These are phyloP conservation scores for Fereydounia khargensis DNA, from an alignment of 1,284 basidiomycete genomes.

Conservation along the genomic window DNA sequence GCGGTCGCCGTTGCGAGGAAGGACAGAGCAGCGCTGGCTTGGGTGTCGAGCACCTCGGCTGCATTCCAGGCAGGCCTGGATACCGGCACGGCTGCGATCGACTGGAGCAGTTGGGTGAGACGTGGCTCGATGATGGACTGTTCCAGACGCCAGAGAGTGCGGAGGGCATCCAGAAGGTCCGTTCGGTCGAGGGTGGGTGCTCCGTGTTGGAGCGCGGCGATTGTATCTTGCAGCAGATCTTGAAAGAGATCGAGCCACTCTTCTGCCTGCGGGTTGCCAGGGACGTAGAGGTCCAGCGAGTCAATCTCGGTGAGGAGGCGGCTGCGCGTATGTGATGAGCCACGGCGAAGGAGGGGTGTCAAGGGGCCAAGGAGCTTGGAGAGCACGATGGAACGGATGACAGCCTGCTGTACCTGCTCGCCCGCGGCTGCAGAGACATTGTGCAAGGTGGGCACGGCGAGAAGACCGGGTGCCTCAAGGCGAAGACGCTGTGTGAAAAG, in stretches of 20 bases:
- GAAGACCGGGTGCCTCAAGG: neutral
- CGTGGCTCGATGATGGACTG: conserved; percentile 18
- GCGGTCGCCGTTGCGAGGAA: conserved; percentile 13
- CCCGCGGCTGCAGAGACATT: neutral
- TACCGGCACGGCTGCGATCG: conserved; percentile 11
- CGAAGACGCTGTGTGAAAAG: neutral
- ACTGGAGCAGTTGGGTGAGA: conserved; percentile 9
- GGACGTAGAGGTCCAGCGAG: conserved; percentile 4
- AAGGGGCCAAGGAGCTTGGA: neutral
- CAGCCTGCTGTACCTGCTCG: neutral
- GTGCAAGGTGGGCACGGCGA: neutral
- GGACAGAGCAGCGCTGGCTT: conserved; percentile 12
- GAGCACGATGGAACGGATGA: neutral
- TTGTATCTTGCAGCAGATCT: neutral
- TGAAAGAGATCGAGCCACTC: conserved; percentile 21
- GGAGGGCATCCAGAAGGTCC: conserved; percentile 12
- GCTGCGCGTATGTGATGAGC: neutral
- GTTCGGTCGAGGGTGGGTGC: neutral
- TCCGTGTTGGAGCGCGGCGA: conserved; percentile 4
- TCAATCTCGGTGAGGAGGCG: neutral
- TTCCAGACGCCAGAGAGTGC: conserved; percentile 26
- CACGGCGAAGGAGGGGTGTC: neutral
- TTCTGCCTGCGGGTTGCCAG: conserved; percentile 7
- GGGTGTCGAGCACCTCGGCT: conserved; percentile 3
- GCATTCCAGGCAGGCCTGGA: conserved; percentile 5